Evolutionary conservation across 1,284 basidiomycete species (phyloP), one percentile per base, ranked within the genome.

Genomic region (Irpex sp.): DNA sequence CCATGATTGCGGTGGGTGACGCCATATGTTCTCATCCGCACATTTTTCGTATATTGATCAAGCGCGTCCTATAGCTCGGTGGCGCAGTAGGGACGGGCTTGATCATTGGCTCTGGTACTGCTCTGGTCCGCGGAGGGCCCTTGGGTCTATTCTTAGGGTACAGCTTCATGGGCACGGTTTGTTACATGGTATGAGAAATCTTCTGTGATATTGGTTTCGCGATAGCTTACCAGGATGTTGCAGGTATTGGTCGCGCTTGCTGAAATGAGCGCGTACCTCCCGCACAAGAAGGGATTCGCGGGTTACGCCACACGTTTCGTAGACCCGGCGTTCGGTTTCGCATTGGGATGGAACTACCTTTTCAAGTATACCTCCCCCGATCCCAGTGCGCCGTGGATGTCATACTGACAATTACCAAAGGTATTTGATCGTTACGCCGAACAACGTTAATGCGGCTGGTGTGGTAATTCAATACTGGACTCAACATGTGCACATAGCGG

Each of bases 31-130:
- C 54, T 42, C 36, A 28, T 21, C 54, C 21, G 18, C 5, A 19
- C 23, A 33, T 33, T 33, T 33, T 35, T 57, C 18, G 51, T 35
- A 37, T 18, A 35, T 52, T 37, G n/a, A 47, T 36, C 18, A 10
- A 23, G 49, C 10, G 33, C 36, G 18, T 51, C 9, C n/a, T 21
- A 21, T 37, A 83, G 81, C 78, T 84, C 36, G 83, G 84, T 33
- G 84, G 85, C 60, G 82, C 85, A 19, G 79, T 86, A 7, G 85
- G 85, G 7, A 91, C 89, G 23, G 91, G 91, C 70, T 77, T 93
- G 18, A 87, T 93, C 65, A 91, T 93, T 66, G 90, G 89, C 52
- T 82, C 81, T 42, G 82, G 83, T 2, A 82, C 82, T 57, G 84
- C 82, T 5, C 73, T 85, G 19, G 75, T 77, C 54, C 74, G 78